Percentiles rank a stretch among this genome's conserved stretches.
Evolutionary conservation across 2,329 filamentous ascomycete species (phyloP).

Genomic region (Xylaria sp.): DNA sequence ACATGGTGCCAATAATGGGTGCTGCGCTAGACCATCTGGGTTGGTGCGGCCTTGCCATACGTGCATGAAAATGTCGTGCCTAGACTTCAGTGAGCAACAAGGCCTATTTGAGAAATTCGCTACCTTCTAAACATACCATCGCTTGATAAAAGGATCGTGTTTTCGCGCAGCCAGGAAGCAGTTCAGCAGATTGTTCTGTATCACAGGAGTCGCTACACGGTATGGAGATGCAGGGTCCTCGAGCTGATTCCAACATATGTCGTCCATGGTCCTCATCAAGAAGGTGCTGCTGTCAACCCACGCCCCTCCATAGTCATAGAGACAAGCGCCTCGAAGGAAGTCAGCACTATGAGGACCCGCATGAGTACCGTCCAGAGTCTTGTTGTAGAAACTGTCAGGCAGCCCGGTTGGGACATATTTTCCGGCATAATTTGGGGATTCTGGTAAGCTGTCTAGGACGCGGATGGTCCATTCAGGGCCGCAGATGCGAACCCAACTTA

Average conservation of each 20-base stretch:
- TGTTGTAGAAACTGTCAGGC: slow-evolving; percentile 50
- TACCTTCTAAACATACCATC: slow-evolving; percentile 39
- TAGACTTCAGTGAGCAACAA: slow-evolving; percentile 34
- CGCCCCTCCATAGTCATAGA: slow-evolving; percentile 53
- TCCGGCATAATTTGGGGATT: slow-evolving; percentile 53
- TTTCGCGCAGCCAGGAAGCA: slow-evolving; percentile 54
- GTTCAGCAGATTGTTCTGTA: slow-evolving; percentile 49
- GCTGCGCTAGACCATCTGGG: slow-evolving; percentile 42
- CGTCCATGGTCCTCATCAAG: slow-evolving; percentile 52
- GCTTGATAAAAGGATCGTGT: slow-evolving; percentile 53
- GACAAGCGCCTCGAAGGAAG: slow-evolving; percentile 54
- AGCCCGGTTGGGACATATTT: slow-evolving; percentile 49
- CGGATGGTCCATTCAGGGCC: slow-evolving; percentile 55
- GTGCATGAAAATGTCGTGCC: slow-evolving; percentile 50
- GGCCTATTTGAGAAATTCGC: background rate
- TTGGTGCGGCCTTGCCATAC: slow-evolving; percentile 47
- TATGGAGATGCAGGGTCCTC: slow-evolving; percentile 49
- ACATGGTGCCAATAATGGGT: slow-evolving; percentile 47
- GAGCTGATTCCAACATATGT: slow-evolving; percentile 53
- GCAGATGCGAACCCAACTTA: slow-evolving; percentile 54
- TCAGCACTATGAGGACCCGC: slow-evolving; percentile 55
- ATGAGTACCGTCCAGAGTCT: slow-evolving; percentile 54
- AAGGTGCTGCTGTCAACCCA: slow-evolving; percentile 56
- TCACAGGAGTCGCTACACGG: slow-evolving; percentile 45
- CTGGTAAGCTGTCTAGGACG: slow-evolving; percentile 52